Percentiles rank a stretch among this genome's conserved stretches.
phyloP scores from a whole-genome alignment of 1,284 basidiomycete genomes.

The Ceratobasidium sp. region DNA sequence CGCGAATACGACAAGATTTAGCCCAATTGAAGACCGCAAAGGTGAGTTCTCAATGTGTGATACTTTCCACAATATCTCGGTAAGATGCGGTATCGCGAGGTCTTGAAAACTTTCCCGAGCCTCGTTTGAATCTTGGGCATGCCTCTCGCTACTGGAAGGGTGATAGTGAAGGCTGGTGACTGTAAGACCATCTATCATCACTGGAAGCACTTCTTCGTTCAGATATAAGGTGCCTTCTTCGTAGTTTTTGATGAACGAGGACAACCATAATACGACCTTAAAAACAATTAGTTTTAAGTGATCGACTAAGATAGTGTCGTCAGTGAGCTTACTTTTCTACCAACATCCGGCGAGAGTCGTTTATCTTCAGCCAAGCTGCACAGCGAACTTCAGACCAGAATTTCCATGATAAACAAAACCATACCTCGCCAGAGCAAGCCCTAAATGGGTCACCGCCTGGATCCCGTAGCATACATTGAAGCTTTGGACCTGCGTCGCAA shows the following conservation, averaged over 20 bases:
- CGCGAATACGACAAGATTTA: constrained; percentile 18
- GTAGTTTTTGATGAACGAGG: constrained; percentile 11
- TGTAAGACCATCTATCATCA: constrained; percentile 14
- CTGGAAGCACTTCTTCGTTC: constrained; percentile 6
- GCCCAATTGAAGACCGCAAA: constrained; percentile 15
- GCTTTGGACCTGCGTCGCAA: neutral
- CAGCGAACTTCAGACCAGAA: no score
- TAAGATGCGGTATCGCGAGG: constrained; percentile 2
- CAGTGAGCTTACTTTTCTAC: neutral
- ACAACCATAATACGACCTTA: constrained; percentile 23
- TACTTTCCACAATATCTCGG: constrained; percentile 18
- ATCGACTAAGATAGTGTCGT: neutral
- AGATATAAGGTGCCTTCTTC: neutral
- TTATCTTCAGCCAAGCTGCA: constrained; percentile 8
- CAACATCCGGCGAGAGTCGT: neutral
- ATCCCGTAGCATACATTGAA: neutral
- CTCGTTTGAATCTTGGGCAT: no score
- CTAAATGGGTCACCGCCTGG: neutral
- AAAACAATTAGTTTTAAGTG: neutral
- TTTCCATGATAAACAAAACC: neutral
- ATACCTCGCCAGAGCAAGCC: constrained; percentile 19
- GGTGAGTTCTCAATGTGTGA: constrained; percentile 1
- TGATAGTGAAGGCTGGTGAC: neutral
- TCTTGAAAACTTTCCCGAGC: neutral
- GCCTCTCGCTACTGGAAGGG: no score